Evolutionary conservation across 495 filamentous ascomycete species (phyloP), one percentile per base, ranked within the genome.

Genomic region (Aspergillus ellipticus): DNA sequence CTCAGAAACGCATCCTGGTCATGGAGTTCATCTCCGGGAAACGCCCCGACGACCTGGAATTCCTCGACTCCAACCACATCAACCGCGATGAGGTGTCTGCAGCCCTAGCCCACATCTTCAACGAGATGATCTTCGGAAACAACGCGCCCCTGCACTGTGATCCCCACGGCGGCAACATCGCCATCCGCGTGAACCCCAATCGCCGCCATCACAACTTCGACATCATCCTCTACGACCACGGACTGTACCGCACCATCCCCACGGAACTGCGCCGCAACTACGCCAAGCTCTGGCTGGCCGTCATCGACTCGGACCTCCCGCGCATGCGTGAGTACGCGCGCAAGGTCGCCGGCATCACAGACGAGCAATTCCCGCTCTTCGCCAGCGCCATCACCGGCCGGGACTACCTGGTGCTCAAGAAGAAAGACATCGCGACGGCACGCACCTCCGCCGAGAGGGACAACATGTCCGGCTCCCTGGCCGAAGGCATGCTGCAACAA

Each of bases 71-170:
- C 8, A 89, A 94, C 69, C 78, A 81, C 51, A 97, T 99, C 66
- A 87, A 93, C 69, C 86, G 95, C 9, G 95, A 96, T 71, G 95
- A 99, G 73, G 95, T 99, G 21, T 95, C 92, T 6, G 94, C 95
- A 0, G 88, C 93, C 0, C 74, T 99, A 5, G 87, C 93, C 2
- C 85, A 86, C 46, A 92, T 97, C 53, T 99, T 99, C 80, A 99
- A 99, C 75, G 92, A 96, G 68, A 99, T 99, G 95, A 96, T 99
- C 55, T 99, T 99, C 62, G 93, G 94, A 26, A 84, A 86, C 46
- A 77, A 86, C 56, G 92, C 94, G 2, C 89, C 93, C 0, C 76
- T 99, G 31, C 95, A 99, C 74, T 99, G 95, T 69, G 95, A 99
- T 65, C 95, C 95, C 3, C 95, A 99, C 64, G 94, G 92, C 51